Evolutionary conservation across 192 early-diverging fungal species (phyloP), one percentile per base, ranked within the genome.

Genomic region (Helicostylum pulchrum): DNA sequence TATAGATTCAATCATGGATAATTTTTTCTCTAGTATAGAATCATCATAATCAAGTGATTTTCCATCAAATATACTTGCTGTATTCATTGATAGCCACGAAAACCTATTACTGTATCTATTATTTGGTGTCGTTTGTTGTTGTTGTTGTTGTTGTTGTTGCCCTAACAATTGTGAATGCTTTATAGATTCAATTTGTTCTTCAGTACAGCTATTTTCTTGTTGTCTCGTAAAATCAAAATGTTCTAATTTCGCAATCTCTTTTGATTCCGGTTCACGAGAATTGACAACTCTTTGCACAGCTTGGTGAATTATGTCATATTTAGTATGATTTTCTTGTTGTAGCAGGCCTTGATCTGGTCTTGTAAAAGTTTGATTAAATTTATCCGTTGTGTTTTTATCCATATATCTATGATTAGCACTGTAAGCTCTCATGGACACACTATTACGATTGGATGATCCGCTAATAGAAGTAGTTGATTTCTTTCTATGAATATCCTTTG

Each of bases 261-360:
- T 47, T 49, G 66, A 49, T 50, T 70, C 68, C 7, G 68, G 34
- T 23, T 32, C 53, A 26, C 68, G 61, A 23, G 61, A 4, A 21
- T 63, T 39, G 3, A 70, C 46, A 20, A 70, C 68, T 31, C 68
- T 49, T 9, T 17, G 19, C 9, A 59, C 68, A 10, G 67, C 53
- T 20, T 62, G 26, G 10, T 54, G 64, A 17, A 63, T 39, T 39
- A 39, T 9, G 6, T 39, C 36, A 4, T 9, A 39, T 39, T 39
- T 39, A 9, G 36, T 39, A 0, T 39, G 36, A 10, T 39, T 6
- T 39, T 10, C 36, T 0, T 39, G 36, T 39, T 39, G 36, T 14
- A 10, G 15, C 31, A 7, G 14, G 6, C 6, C 2, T 31, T n/a
- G 30, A 26, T 23, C 50, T 52, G 50, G 50, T 52, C 50, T 19